Evolutionary conservation across 2,329 filamentous ascomycete genomes (phyloP).

Genomic region (Penicillium oxalicum): DNA sequence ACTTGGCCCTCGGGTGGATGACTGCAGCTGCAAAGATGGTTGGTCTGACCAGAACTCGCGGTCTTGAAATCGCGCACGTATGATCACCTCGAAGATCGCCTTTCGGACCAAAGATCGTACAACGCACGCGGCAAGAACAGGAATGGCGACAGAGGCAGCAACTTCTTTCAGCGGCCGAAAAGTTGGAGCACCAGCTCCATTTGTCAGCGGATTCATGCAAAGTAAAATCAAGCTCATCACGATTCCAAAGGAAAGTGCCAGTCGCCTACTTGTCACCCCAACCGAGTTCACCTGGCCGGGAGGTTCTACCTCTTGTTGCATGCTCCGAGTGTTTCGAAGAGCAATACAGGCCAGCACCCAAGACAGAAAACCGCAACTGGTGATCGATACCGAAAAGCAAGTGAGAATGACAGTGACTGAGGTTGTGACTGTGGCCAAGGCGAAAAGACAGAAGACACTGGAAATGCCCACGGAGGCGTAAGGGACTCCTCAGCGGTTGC

Average conservation of each 20-base stretch:
- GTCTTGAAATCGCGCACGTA: too few relatives aligned
- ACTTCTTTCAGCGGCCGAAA: too few relatives aligned
- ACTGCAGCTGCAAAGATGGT: too few relatives aligned
- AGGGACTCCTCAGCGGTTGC: constrained; percentile 57
- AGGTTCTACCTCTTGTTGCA: constrained; percentile 34
- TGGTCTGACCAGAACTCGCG: too few relatives aligned
- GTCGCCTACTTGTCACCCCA: constrained; percentile 53
- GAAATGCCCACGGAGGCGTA: constrained; percentile 53
- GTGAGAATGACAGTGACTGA: constrained; percentile 56
- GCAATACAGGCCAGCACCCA: constrained; percentile 59
- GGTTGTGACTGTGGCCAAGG: constrained; percentile 60
- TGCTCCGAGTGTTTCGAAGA: constrained; percentile 49
- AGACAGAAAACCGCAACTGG: constrained; percentile 62
- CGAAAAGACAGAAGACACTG: constrained; percentile 55
- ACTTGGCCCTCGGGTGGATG: too few relatives aligned
- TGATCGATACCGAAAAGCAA: constrained; percentile 65
- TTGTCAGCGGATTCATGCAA: constrained; percentile 65
- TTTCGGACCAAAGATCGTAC: too few relatives aligned
- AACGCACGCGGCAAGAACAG: too few relatives aligned
- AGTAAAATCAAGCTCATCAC: constrained; percentile 51
- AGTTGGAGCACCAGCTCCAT: constrained; percentile 51
- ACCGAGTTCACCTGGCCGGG: constrained; percentile 42
- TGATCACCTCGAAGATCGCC: too few relatives aligned
- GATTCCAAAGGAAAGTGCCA: constrained; percentile 56
- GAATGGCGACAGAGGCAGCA: too few relatives aligned